Conservation (phyloP, 257 asterid species). For the Lithospermum erythrorhizon region DNA sequence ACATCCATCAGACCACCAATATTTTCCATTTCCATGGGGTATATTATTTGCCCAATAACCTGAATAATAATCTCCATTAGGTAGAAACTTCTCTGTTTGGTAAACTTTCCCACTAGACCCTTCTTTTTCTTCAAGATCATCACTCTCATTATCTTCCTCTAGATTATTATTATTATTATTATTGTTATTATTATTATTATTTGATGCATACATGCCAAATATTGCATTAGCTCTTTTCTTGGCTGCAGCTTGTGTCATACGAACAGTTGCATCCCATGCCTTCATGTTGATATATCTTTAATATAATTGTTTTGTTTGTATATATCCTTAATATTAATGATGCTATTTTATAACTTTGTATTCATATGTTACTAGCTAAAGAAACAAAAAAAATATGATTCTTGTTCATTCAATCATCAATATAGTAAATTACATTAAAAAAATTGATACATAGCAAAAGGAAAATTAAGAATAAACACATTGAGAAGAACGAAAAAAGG, state of each 20-base stretch:
- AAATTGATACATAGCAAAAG: too few species aligned
- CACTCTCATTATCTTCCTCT: constrained; percentile 42
- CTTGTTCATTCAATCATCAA: too few species aligned
- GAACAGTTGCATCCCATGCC: constrained; percentile 92
- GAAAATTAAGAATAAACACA: too few species aligned
- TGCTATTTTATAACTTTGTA: too few species aligned
- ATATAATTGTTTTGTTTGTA: neutral
- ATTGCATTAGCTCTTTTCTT: constrained; percentile 75
- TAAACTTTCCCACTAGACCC: constrained; percentile 53
- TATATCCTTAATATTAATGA: too few species aligned
- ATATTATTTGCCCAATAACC: constrained; percentile 70
- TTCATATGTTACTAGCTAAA: too few species aligned
- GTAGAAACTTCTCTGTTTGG: constrained; percentile 63
- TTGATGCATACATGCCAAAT: constrained; percentile 43
- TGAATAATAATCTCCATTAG: constrained; percentile 74
- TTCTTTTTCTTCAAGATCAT: constrained; percentile 29
- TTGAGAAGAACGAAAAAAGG: constrained; percentile 7
- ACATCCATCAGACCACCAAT: constrained; percentile 94
- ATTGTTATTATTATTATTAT: neutral
- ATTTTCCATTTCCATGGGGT: constrained; percentile 80
- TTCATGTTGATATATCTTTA: constrained; percentile 33
- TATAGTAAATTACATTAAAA: neutral
- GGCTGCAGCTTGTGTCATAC: constrained; percentile 82
- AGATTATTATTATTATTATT: constrained; percentile 15
- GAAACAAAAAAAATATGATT: too few species aligned